These are phyloP conservation scores for Oligophagozyma castellii DNA, from an alignment of 1,139 yeast genomes.

Conservation along the genomic window DNA sequence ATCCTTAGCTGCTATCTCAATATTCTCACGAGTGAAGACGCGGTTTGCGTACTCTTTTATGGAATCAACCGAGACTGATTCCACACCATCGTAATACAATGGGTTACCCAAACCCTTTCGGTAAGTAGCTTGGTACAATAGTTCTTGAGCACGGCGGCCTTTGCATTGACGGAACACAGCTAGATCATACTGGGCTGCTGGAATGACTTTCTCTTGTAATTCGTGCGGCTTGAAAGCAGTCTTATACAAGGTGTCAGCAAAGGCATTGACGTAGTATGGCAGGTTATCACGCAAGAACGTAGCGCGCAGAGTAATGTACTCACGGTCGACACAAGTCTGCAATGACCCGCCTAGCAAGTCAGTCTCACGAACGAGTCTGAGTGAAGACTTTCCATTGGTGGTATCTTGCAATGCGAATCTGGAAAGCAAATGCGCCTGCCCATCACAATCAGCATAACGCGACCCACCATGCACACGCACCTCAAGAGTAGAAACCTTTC, in stretches of 20 bases:
- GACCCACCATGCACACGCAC: slow-evolving; percentile 84
- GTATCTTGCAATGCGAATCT: slow-evolving; percentile 76
- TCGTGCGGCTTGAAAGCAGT: slow-evolving; percentile 76
- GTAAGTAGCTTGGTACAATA: slow-evolving; percentile 70
- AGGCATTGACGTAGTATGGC: slow-evolving; percentile 82
- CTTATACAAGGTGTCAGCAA: slow-evolving; percentile 63
- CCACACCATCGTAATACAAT: slow-evolving; percentile 54
- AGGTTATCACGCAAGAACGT: slow-evolving; percentile 76
- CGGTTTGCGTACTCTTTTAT: slow-evolving; percentile 53
- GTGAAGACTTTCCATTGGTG: slow-evolving; percentile 74
- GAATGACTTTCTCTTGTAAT: slow-evolving; percentile 66
- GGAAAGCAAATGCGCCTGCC: slow-evolving; percentile 75
- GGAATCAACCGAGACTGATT: slow-evolving; percentile 47
- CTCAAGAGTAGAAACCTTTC: slow-evolving; percentile 56
- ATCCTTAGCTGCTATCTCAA: slow-evolving; percentile 62
- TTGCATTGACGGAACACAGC: slow-evolving; percentile 38
- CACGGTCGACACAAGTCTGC: slow-evolving; percentile 63
- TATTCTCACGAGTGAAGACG: slow-evolving; percentile 57
- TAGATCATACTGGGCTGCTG: slow-evolving; percentile 54
- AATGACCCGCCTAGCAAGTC: slow-evolving; percentile 87
- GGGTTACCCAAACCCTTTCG: slow-evolving; percentile 76
- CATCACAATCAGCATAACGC: slow-evolving; percentile 61
- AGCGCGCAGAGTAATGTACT: slow-evolving; percentile 65
- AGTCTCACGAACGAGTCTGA: slow-evolving; percentile 87
- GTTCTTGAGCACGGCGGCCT: slow-evolving; percentile 54